Evolutionary conservation across 1,284 basidiomycete species (phyloP), one percentile per base, ranked within the genome.

Genomic region (Ceratobasidium sp.): DNA sequence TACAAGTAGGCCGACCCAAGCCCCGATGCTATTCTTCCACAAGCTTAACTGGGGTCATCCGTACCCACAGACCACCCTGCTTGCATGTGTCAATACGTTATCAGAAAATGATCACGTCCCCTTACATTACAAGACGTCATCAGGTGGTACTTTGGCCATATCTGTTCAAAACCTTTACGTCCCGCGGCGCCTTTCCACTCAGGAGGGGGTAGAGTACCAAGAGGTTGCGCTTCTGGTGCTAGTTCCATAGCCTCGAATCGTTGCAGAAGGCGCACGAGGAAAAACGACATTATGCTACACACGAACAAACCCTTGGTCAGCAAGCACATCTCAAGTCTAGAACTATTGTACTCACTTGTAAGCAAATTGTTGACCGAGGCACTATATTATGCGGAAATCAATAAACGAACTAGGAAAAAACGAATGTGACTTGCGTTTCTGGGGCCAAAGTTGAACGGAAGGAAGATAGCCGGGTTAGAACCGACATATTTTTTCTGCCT

Each of bases 241-340:
- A 89, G 82, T 0, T 79, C 78, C 34, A 91, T 82, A 0, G 81
- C 80, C 0, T 84, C 83, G 80, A 91, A 88, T 46, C 82, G 80
- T 80, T 91, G 90, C 22, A 91, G 79, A n/a, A 92, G 81, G 11
- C 88, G 86, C 54, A 90, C 84, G 74, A 91, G 79, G 83, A 90
- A 86, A 81, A 89, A 90, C 0, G 89, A 90, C 78, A 86, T 85
- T 77, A 90, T 89, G 79, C 90, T 89, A 64, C 59, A 77, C 74
- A 22, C 77, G n/a, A 34, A 16, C n/a, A 7, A 48, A 49, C 7
- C 16, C 11, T 41, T 3, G 83, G 83, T 29, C 31, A 19, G 11
- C 16, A 53, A 34, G 29, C 68, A 84, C 43, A 49, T 65, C 29
- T 31, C 24, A 8, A 61, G 49, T 66, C 34, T 74, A 51, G 9